phyloP scores from a whole-genome alignment of 768 basidiomycete species.

The Boletellus ananiceps region DNA sequence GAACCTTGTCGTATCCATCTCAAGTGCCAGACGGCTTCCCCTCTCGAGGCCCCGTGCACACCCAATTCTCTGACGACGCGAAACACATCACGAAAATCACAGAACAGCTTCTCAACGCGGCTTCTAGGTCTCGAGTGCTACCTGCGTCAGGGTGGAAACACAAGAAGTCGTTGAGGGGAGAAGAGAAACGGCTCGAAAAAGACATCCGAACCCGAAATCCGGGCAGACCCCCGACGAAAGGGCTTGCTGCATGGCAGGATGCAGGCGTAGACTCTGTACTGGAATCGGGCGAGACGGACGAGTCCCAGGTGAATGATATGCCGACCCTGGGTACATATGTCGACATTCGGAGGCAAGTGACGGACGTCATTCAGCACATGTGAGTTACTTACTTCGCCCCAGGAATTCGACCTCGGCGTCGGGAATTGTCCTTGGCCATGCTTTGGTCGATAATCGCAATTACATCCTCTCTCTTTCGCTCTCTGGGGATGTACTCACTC shows the following conservation, averaged over 20 bases:
- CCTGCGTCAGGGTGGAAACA: slow-evolving; percentile 35
- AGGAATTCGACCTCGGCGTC: slow-evolving; percentile 21
- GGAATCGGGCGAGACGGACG: slow-evolving; percentile 13
- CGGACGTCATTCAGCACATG: not conserved
- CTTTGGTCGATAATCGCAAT: slow-evolving; percentile 29
- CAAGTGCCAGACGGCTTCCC: not conserved
- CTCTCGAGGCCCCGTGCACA: not conserved
- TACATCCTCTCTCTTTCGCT: slow-evolving; percentile 29
- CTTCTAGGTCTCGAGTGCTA: slow-evolving; percentile 22
- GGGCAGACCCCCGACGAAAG: slow-evolving; percentile 21
- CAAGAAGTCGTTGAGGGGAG: slow-evolving; percentile 33
- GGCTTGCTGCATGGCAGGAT: slow-evolving; percentile 24
- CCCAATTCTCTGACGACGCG: slow-evolving; percentile 2
- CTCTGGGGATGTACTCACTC: slow-evolving; percentile 50
- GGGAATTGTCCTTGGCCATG: slow-evolving; percentile 28
- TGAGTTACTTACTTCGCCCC: slow-evolving; percentile 7
- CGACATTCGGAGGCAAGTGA: slow-evolving; percentile 46
- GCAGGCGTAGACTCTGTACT: slow-evolving; percentile 12
- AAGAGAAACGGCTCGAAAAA: slow-evolving; percentile 36
- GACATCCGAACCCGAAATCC: slow-evolving; percentile 13
- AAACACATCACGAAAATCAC: slow-evolving; percentile 19
- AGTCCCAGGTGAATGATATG: slow-evolving; percentile 13
- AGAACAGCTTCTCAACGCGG: slow-evolving; percentile 33
- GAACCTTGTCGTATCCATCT: not conserved
- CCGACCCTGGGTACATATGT: slow-evolving; percentile 46